These are phyloP conservation scores for Ustulina deusta DNA, from an alignment of 2,329 filamentous ascomycete species.

Conservation along the genomic window DNA sequence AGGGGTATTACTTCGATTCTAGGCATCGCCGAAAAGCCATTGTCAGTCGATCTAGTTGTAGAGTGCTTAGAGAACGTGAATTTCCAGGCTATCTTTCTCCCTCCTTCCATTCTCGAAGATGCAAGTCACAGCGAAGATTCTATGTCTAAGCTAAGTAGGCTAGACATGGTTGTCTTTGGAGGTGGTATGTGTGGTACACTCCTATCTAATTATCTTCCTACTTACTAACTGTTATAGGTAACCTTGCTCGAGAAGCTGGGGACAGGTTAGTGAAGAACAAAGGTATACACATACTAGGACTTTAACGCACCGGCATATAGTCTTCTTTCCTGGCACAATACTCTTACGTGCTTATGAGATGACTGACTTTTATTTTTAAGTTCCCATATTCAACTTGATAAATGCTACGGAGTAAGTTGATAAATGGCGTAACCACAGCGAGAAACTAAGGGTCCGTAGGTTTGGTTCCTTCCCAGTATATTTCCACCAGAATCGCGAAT, in stretches of 20 bases:
- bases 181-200: constrained; percentile 26
- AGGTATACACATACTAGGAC: constrained; percentile 4
- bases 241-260: constrained; percentile 27
- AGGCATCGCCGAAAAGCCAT: constrained; percentile 50
- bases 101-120: constrained; percentile 41
- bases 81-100: constrained; percentile 49
- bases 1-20: constrained; percentile 49
- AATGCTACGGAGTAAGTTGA: constrained; percentile 54
- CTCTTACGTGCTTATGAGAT: not conserved
- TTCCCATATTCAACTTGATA: constrained; percentile 49
- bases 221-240: constrained; percentile 17
- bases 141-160: constrained; percentile 35
- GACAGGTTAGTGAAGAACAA: constrained; percentile 26
- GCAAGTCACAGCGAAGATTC: constrained; percentile 45
- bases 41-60: constrained; percentile 52
- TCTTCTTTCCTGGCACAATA: not conserved
- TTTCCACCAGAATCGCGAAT: constrained; percentile 45
- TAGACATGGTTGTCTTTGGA: constrained; percentile 24
- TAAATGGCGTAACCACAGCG: not conserved
- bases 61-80: constrained; percentile 49
- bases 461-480: constrained; percentile 50
- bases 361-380: constrained; percentile 11
- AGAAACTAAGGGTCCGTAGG: constrained; percentile 41
- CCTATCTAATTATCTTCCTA: not conserved
- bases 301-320: constrained; percentile 22